Conservation (phyloP, 345 rosid species). For the Brassica rapa region DNA sequence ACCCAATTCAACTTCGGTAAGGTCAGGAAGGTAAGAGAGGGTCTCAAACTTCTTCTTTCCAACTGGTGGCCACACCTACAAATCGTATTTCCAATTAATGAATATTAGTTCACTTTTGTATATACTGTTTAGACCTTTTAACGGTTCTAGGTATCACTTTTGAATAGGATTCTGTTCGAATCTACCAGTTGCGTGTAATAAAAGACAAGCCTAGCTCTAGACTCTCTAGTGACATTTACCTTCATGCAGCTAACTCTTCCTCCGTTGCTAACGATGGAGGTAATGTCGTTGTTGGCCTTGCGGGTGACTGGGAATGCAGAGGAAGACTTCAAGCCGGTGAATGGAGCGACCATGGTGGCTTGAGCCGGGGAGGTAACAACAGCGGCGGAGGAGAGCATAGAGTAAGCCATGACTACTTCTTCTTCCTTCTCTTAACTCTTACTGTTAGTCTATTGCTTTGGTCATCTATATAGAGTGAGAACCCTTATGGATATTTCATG, state of each 20-base stretch:
- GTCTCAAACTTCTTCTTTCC: conserved; percentile 4
- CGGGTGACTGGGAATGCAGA: not conserved
- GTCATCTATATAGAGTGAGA: not conserved
- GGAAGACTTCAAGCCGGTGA: not conserved
- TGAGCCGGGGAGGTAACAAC: conserved; percentile 3
- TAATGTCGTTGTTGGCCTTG: not conserved
- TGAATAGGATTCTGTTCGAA: not conserved
- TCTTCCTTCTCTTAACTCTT: conserved; percentile 4
- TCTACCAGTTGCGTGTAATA: not conserved
- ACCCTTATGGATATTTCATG: not conserved
- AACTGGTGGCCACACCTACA: conserved; percentile 25
- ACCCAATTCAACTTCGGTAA: not conserved
- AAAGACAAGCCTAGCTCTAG: not conserved
- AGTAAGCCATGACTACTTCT: conserved; percentile 43
- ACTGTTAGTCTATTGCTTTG: not conserved
- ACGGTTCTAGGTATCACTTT: not conserved
- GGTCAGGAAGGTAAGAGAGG: conserved; percentile 3
- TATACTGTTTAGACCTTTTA: not conserved
- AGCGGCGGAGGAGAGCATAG: conserved; percentile 5
- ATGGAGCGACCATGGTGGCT: conserved; percentile 5
- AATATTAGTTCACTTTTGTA: not conserved
- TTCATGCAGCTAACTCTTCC: not conserved
- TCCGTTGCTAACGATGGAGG: not conserved
- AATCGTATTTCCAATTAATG: not conserved
- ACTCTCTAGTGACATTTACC: not conserved